Evolutionary conservation across 163 green algal species (phyloP).

Genomic region (Scenedesmus sp.): DNA sequence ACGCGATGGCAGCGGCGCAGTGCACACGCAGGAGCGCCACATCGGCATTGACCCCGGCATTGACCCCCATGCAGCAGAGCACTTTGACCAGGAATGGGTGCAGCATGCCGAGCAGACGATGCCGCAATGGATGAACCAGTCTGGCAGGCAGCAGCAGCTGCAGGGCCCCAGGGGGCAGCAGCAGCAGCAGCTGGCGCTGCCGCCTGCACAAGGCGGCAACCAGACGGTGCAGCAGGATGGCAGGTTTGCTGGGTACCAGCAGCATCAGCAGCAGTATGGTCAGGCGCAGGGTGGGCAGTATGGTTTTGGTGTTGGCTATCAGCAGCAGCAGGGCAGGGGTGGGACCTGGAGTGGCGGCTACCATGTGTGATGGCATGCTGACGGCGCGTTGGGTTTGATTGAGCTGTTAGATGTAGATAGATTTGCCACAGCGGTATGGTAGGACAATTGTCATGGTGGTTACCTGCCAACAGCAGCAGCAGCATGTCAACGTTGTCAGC

Average conservation of each 20-base stretch:
- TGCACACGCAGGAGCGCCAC: conserved; percentile 45
- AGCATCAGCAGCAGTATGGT: conserved; percentile 33
- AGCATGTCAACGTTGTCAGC: too few relatives aligned
- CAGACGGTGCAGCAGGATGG: conserved; percentile 6
- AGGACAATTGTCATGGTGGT: too few relatives aligned
- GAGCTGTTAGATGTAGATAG: too few relatives aligned
- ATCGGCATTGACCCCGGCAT: conserved; percentile 52
- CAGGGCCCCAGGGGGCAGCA: not conserved
- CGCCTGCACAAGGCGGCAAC: not conserved
- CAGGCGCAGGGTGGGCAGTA: conserved; percentile 11
- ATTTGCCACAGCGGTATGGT: too few relatives aligned
- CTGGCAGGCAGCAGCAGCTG: conserved; percentile 25
- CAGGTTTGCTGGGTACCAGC: not conserved
- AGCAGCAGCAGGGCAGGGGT: conserved; percentile 19
- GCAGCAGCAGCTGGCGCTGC: conserved; percentile 30
- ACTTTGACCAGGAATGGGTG: conserved; percentile 55
- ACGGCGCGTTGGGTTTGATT: too few relatives aligned
- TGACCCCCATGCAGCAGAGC: not conserved
- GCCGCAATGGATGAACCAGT: conserved; percentile 3
- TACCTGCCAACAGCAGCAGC: too few relatives aligned
- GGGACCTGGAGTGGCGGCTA: not conserved
- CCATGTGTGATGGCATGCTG: not conserved
- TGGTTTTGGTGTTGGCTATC: not conserved
- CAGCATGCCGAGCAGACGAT: conserved; percentile 48
- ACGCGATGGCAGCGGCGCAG: conserved; percentile 50